These are phyloP conservation scores for Phytophthora palmivora DNA, from an alignment of 352 stramenopile genomes.

Conservation along the genomic window DNA sequence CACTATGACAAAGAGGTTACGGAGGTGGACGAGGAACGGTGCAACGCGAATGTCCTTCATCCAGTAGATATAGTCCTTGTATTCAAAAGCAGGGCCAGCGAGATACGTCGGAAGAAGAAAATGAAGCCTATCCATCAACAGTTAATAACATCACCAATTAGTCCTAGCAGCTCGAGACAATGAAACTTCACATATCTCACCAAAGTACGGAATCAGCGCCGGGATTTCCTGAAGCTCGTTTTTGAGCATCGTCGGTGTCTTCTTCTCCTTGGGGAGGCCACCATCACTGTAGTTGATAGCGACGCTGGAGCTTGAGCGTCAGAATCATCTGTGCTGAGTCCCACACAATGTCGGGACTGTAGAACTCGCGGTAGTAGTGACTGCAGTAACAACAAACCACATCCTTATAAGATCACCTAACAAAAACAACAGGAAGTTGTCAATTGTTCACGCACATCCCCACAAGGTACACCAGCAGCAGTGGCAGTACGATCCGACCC, in stretches of 20 bases:
- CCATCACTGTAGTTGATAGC: conserved; percentile 88
- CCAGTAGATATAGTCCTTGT: conserved; percentile 86
- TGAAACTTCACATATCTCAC: conserved; percentile 34
- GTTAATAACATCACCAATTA: not conserved
- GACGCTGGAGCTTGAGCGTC: conserved; percentile 81
- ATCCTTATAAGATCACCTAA: not conserved
- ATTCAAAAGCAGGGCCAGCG: conserved; percentile 83
- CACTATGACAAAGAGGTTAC: conserved; percentile 80
- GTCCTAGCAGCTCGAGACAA: not conserved
- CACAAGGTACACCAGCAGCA: conserved; percentile 75
- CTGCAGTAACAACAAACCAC: conserved; percentile 28
- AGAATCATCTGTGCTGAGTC: conserved; percentile 89
- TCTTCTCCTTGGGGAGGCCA: conserved; percentile 72
- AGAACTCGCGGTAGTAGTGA: conserved; percentile 88
- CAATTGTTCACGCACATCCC: conserved; percentile 46
- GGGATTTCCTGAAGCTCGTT: conserved; percentile 76
- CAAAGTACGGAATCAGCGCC: conserved; percentile 75
- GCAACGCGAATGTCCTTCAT: conserved; percentile 78
- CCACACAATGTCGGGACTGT: conserved; percentile 84
- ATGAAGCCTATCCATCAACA: conserved; percentile 61
- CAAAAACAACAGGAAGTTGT: not conserved
- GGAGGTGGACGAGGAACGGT: conserved; percentile 66
- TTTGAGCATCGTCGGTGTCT: conserved; percentile 73
- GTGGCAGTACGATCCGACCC: conserved; percentile 65
- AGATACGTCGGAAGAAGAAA: conserved; percentile 91